phyloP scores from a whole-genome alignment of 805 yeast genomes.

The Candida adriatica region DNA sequence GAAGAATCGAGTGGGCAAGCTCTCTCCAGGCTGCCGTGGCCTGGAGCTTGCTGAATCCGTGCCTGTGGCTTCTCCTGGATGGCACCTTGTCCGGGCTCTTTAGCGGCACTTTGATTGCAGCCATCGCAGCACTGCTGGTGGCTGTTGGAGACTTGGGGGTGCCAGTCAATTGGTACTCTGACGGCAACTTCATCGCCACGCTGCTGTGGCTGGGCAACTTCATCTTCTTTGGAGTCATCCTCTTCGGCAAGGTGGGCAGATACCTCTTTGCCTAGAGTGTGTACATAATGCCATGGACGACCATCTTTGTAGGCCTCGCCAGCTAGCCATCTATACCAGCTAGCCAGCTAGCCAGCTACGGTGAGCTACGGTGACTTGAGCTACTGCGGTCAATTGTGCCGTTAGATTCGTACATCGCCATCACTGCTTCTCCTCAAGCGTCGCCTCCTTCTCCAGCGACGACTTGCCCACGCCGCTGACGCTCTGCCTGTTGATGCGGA shows the following conservation, averaged over 20 bases:
- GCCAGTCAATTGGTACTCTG: conserved; percentile 51
- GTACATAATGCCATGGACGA: too few relatives aligned
- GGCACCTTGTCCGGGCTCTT: conserved; percentile 48
- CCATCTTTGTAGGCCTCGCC: too few relatives aligned
- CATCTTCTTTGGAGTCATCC: conserved; percentile 56
- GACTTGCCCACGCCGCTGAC: conserved; percentile 44
- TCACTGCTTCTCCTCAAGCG: conserved; percentile 7
- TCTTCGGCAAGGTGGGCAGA: conserved; percentile 67
- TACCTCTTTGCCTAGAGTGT: conserved; percentile 28
- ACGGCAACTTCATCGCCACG: conserved; percentile 33
- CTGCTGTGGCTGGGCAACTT: conserved; percentile 55
- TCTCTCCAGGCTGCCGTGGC: conserved; percentile 56
- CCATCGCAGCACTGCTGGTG: conserved; percentile 15
- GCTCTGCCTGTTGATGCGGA: conserved; percentile 52
- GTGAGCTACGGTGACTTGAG: too few relatives aligned
- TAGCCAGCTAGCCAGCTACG: too few relatives aligned
- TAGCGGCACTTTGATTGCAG: conserved; percentile 27
- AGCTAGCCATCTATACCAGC: too few relatives aligned
- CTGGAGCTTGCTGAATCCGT: conserved; percentile 57
- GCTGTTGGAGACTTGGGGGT: conserved; percentile 30
- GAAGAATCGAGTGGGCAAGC: conserved; percentile 63
- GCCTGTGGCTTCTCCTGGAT: conserved; percentile 61
- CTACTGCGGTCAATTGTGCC: too few relatives aligned
- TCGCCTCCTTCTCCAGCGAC: conserved; percentile 45
- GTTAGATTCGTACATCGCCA: too few relatives aligned